These are phyloP conservation scores for Microglena sp. DNA, from an alignment of 139 green algal species.

Conservation along the genomic window DNA sequence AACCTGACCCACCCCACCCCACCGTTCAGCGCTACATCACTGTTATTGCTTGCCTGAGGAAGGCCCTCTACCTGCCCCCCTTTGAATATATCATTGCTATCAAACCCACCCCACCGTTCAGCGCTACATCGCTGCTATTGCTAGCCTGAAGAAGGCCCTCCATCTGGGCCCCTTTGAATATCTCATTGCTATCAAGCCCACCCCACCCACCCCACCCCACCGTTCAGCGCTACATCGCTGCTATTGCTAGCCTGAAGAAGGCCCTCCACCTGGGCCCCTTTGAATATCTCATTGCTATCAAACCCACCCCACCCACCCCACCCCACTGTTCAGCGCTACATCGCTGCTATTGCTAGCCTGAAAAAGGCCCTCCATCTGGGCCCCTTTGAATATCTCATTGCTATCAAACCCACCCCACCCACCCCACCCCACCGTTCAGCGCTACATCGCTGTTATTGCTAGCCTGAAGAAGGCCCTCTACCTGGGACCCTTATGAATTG, in stretches of 20 bases:
- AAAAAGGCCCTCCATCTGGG: not conserved
- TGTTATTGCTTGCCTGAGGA: no score
- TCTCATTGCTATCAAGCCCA: constrained; percentile 58
- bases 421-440: no score
- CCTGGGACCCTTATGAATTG: constrained; percentile 76
- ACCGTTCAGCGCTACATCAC: not conserved
- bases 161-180: constrained; percentile 69
- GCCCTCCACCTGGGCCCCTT: no score
- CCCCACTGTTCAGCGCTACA: no score
- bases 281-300: no score
- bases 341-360: no score
- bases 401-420: no score
- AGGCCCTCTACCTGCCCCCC: not conserved
- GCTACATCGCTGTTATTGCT: constrained; percentile 64
- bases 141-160: no score
- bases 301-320: no score
- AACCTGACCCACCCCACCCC: not conserved
- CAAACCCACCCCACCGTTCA: not conserved
- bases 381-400: not conserved
- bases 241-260: no score
- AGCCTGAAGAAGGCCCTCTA: constrained; percentile 60
- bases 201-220: no score
- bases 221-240: no score
- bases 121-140: not conserved
- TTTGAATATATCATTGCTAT: not conserved